Base-by-base conservation (phyloP, 768 basidiomycete species). In the Mycena belliarum region DNA sequence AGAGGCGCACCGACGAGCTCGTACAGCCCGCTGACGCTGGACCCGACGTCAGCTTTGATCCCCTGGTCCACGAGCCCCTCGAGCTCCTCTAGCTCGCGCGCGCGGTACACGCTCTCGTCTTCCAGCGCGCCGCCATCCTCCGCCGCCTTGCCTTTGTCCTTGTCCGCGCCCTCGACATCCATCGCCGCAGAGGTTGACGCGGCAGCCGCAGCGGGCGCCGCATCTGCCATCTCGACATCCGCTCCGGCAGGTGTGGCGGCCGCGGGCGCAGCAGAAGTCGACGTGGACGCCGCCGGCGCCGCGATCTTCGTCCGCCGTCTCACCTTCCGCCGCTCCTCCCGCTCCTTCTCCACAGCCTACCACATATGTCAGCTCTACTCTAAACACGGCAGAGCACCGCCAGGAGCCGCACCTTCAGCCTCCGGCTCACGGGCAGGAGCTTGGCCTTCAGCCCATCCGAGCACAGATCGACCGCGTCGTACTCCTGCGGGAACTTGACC, bases 401-500 rank as follows among this genome's bases (percentile, higher is more conserved):
- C n/a, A n/a, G n/a, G n/a, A n/a, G n/a, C n/a, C 21, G 21, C 15
- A 53, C 60, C 72, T 88, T 88, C 43, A 94, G 78, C 59, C 82
- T 83, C 16, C 84, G 78, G 63, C 86, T 85, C 38, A 88, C 83
- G 1, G 93, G 90, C 2, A 80, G 71, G 28, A 98, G 68, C 69
- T 87, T 90, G 18, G 72, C 77, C 61, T 86, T 85, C 14, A 97
- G 80, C 40, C 91, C 93, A 44, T 91, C 88, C 0, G 91, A 90
- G 33, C 79, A 84, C 37, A 97, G 76, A 52, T 96, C 94, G 37
- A 89, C 68, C 0, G 88, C 91, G 66, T 98, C 95, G 53, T 93
- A 87, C 63, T 96, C 93, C 41, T 85, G 80, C 1, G 91, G 87
- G 72, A 98, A 98, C 73, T 94, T 97, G 59, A 99, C 95, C 79